A percentile compares a stretch with the other conserved stretches of the same genome.
Conservation (phyloP, 2,329 filamentous ascomycete species). For the Fusarium sacchari region DNA sequence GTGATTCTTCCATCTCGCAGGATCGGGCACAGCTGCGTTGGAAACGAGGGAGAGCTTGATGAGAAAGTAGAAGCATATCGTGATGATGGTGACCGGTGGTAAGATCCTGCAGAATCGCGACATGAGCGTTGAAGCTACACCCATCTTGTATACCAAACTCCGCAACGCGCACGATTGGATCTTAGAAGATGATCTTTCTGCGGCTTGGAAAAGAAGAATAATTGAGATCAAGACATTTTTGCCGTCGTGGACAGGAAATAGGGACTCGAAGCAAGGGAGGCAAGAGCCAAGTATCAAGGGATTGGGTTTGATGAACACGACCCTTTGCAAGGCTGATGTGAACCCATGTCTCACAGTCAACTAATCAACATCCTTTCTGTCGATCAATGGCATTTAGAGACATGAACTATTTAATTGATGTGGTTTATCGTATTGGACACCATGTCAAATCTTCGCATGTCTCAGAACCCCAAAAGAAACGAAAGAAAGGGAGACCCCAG, state of each 20-base stretch:
- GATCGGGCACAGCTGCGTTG: neutral
- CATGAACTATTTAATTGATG: neutral
- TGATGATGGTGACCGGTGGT: neutral
- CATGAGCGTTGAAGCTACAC: neutral
- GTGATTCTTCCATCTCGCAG: neutral
- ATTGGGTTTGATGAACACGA: neutral
- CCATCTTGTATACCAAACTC: neutral
- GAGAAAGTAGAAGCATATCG: neutral
- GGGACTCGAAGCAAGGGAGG: neutral
- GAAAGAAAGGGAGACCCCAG: neutral
- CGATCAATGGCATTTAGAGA: neutral
- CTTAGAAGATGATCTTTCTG: fast-evolving
- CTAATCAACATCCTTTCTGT: neutral
- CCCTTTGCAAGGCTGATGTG: constrained; percentile 8
- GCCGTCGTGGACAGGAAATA: neutral
- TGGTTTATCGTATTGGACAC: neutral
- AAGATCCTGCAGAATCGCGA: neutral
- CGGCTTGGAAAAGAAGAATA: fast-evolving
- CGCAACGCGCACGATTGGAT: neutral
- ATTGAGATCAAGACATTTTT: neutral
- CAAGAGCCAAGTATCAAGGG: neutral
- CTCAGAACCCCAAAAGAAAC: neutral
- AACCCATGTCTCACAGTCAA: constrained; percentile 2
- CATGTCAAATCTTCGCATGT: neutral
- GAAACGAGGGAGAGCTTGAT: neutral